phyloP scores from a whole-genome alignment of 805 yeast genomes.

The Kuraishia piskuri region DNA sequence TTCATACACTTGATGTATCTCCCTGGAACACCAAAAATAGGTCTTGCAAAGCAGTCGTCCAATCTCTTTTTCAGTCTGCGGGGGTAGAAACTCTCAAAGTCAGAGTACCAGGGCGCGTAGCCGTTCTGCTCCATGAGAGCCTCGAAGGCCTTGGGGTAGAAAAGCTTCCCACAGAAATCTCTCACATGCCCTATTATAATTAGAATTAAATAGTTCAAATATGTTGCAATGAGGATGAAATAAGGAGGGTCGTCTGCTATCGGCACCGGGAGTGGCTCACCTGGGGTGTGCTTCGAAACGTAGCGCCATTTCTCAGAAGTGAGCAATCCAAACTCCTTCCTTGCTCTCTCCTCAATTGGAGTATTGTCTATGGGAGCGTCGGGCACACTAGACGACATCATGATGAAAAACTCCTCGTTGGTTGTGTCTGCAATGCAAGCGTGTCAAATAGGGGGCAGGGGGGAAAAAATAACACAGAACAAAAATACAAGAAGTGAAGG shows the following conservation, averaged over 20 bases:
- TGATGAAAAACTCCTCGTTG: neutral
- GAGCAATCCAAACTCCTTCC: conserved; percentile 66
- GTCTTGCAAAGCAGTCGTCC: conserved; percentile 92
- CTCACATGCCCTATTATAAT: conserved; percentile 85
- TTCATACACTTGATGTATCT: conserved; percentile 78
- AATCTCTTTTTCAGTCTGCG: conserved; percentile 86
- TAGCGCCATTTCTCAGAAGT: conserved; percentile 59
- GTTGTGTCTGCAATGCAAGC: neutral
- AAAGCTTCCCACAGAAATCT: conserved; percentile 76
- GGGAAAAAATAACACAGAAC: no score
- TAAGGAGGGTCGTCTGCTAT: conserved; percentile 82
- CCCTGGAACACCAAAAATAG: conserved; percentile 97
- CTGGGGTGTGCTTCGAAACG: conserved; percentile 46
- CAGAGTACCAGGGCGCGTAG: conserved; percentile 91
- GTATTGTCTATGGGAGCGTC: conserved; percentile 21
- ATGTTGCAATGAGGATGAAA: conserved; percentile 69
- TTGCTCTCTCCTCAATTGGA: conserved; percentile 29
- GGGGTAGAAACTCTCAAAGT: conserved; percentile 88
- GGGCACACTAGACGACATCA: conserved; percentile 16
- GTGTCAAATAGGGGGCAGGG: no score
- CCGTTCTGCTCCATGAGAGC: conserved; percentile 77
- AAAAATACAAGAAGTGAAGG: no score
- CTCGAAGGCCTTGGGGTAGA: conserved; percentile 55
- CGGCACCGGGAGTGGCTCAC: conserved; percentile 53
- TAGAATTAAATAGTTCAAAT: conserved; percentile 73